These are phyloP conservation scores for Ilyonectria sp. DNA, from an alignment of 2,329 filamentous ascomycete genomes.

Conservation along the genomic window DNA sequence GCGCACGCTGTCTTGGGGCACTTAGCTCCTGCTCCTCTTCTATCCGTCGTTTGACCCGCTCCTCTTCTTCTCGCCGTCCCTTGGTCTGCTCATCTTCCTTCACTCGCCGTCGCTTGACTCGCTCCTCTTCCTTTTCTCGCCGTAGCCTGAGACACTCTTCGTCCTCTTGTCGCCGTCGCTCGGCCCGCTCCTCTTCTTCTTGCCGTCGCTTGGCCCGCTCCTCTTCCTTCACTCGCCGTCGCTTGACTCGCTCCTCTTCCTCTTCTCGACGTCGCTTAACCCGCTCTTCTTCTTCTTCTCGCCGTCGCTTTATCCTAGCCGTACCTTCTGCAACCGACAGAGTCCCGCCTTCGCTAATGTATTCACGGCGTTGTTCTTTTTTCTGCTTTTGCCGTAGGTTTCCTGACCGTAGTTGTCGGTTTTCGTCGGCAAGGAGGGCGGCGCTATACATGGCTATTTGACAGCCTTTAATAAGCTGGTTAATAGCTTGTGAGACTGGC, in stretches of 20 bases:
- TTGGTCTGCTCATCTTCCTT: too few species aligned
- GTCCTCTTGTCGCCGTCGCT: background rate
- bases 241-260: constrained; percentile 1
- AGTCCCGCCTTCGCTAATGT: constrained; percentile 3
- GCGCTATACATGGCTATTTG: constrained; percentile 5
- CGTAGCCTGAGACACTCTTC: too few species aligned
- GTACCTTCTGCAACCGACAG: constrained; percentile 2
- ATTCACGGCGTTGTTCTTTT: constrained; percentile 5
- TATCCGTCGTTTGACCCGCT: too few species aligned
- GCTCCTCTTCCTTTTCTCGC: too few species aligned
- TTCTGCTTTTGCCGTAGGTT: constrained; percentile 8
- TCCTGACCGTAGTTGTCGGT: constrained; percentile 8
- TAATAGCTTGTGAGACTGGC: constrained; percentile 6
- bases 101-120: too few species aligned
- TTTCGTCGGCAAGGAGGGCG: constrained; percentile 1
- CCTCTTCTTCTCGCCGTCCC: too few species aligned
- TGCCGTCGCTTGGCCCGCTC: background rate
- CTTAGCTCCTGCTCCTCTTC: too few species aligned
- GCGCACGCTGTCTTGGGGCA: too few species aligned
- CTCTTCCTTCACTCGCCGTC: constrained; percentile 4
- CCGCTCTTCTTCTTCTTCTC: constrained; percentile 6
- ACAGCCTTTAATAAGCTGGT: constrained; percentile 6
- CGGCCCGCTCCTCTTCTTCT: background rate
- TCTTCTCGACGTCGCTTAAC: constrained; percentile 4
- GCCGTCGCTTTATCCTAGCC: constrained; percentile 6